Conservation (phyloP, 2,329 filamentous ascomycete species). For the Trichoderma aggressivum region DNA sequence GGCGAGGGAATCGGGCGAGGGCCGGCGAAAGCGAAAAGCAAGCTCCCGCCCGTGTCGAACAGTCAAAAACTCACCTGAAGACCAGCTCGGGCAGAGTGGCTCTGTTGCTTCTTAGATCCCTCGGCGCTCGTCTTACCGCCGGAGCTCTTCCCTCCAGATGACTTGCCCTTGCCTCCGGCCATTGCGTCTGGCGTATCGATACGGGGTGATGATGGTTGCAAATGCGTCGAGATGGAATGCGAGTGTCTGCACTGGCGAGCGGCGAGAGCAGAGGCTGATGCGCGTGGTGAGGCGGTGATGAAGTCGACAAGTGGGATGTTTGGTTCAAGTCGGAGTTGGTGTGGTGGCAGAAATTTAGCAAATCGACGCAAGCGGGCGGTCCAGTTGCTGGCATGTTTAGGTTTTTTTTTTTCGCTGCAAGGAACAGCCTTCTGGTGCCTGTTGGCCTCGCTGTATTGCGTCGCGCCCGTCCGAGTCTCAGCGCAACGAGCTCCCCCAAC, state of each 20-base stretch:
- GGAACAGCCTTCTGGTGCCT: slow-evolving; percentile 15
- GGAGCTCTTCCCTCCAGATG: slow-evolving; percentile 80
- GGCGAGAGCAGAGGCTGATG: slow-evolving; percentile 6
- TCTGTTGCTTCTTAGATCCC: slow-evolving; percentile 81
- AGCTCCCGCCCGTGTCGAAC: neutral
- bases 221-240: neutral
- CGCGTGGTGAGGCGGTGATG: slow-evolving; percentile 11
- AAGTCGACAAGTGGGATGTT: slow-evolving; percentile 14
- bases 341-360: slow-evolving; percentile 26
- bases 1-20: neutral
- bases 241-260: slow-evolving; percentile 5
- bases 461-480: neutral
- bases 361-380: slow-evolving; percentile 15
- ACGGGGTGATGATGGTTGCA: neutral
- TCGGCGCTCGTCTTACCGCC: slow-evolving; percentile 70
- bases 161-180: slow-evolving; percentile 92
- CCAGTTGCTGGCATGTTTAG: slow-evolving; percentile 21
- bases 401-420: slow-evolving; percentile 16
- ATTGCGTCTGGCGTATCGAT: slow-evolving; percentile 40
- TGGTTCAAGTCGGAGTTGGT: slow-evolving; percentile 13
- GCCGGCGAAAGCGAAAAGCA: neutral
- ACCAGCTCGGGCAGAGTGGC: slow-evolving; percentile 92
- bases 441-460: neutral
- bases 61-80: slow-evolving; percentile 73
- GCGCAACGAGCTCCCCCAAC: slow-evolving; percentile 5